Evolutionary conservation across 23 red algal genomes (phyloP), one percentile per base, ranked within the genome.

Genomic region (Gracilaria domingensis): DNA sequence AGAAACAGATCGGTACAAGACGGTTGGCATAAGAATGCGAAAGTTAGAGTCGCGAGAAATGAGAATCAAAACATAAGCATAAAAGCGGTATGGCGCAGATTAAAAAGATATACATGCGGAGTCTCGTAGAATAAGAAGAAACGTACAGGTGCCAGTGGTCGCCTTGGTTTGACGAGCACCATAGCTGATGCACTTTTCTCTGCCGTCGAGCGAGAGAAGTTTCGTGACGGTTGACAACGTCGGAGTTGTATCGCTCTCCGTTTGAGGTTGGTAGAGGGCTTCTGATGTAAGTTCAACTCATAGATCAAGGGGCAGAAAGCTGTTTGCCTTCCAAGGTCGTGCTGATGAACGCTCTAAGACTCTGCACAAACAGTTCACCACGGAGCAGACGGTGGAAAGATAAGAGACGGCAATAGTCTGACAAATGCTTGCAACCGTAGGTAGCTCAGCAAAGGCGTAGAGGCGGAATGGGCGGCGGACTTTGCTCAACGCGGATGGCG

Each of bases 81-180:
- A 58, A 16, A 58, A 58, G 54, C 23, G n/a, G n/a, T 58, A 18
- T 12, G 14, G 23, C 18, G 23, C 18, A 23, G 54, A 58, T 18
- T 3, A 58, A 12, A 18, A 6, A 18, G 16, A 18, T 58, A 23
- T 58, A 16, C 54, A 58, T 58, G 2, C 42, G 51, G 51, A 64
- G 35, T 50, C 35, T 4, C 47, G n/a, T 26, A 2, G 65, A 74
- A 65, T 35, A 0, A 20, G 84, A 71, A 45, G 34, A 23, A 64
- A 89, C 85, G 50, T 89, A 89, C 85, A 49, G 66, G 35, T 65
- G 66, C 85, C 45, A 89, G 17, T 42, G 85, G 65, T 26, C 76
- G 51, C 55, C 70, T 89, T 16, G 66, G 72, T 47, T 81, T 79
- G 57, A 89, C 66, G 25, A 50, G 72, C 9, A 64, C 85, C 85